These are phyloP conservation scores for Bruguiera hainesii DNA, from an alignment of 441 rosid genomes.

Conservation along the genomic window DNA sequence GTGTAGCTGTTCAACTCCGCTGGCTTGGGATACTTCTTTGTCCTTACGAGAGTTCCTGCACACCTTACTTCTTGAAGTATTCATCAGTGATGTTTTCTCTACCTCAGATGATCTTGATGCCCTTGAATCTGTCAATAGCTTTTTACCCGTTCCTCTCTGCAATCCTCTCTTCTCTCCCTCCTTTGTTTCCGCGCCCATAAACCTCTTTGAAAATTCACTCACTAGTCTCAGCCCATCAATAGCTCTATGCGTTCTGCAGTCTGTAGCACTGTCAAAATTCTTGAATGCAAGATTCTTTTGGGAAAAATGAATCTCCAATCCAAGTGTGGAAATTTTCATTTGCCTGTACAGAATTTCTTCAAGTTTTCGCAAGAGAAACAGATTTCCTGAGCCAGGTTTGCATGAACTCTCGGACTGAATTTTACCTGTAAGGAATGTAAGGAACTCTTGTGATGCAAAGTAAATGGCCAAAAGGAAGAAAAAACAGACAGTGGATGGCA, in stretches of 20 bases:
- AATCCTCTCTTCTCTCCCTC: constrained; percentile 1
- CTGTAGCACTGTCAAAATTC: constrained; percentile 11
- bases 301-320: constrained; percentile 6
- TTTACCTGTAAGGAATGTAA: constrained; percentile 6
- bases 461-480: neutral
- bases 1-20: constrained; percentile 20
- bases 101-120: constrained; percentile 8
- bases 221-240: constrained; percentile 1
- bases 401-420: neutral
- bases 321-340: constrained; percentile 14
- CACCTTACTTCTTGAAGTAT: constrained; percentile 3
- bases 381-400: neutral
- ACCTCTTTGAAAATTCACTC: constrained; percentile 1
- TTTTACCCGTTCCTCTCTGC: neutral
- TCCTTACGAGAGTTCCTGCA: neutral
- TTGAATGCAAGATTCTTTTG: constrained; percentile 8
- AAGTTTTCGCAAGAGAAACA: constrained; percentile 9
- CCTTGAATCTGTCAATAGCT: constrained; percentile 7
- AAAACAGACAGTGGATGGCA: neutral
- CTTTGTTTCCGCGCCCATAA: neutral
- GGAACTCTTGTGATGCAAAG: constrained; percentile 3
- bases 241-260: constrained; percentile 5
- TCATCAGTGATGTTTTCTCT: neutral
- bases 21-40: constrained; percentile 8
- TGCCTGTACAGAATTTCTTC: constrained; percentile 18